Conservation (phyloP, 225 moss, liverwort and hornwort genomes). For the Pseudoscleropodium purum region DNA sequence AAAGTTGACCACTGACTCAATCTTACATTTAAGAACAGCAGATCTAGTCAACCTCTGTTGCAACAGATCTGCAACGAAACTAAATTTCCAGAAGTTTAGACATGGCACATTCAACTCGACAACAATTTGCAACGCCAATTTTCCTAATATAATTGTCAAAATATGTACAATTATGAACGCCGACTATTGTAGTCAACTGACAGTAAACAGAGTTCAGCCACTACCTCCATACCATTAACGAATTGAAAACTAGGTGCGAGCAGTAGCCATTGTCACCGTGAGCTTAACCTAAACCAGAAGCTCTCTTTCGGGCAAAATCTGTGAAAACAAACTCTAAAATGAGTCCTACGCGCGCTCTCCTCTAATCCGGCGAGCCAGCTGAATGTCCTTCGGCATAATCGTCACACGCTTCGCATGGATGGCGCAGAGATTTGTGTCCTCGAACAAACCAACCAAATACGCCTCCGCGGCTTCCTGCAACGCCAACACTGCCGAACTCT, state of each 20-base stretch:
- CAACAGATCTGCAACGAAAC: no score
- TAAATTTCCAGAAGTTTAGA: no score
- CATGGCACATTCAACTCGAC: rapidly evolving
- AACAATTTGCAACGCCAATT: neutral
- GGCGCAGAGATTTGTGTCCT: constrained; percentile 39
- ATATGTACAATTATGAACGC: neutral
- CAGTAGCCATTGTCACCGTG: neutral
- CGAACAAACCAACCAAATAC: constrained; percentile 36
- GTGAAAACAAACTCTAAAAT: neutral
- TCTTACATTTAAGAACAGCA: neutral
- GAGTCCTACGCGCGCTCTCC: constrained; percentile 27
- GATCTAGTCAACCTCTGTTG: no score
- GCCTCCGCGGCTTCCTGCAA: constrained; percentile 45
- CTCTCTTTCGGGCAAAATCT: no score
- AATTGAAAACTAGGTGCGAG: no score
- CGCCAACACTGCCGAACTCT: constrained; percentile 43
- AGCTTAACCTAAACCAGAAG: neutral
- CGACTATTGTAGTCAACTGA: no score
- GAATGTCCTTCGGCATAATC: constrained; percentile 48
- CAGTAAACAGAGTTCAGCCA: no score
- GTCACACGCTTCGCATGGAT: constrained; percentile 53
- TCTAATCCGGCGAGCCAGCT: constrained; percentile 34
- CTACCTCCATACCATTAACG: neutral
- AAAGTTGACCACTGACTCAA: rapidly evolving
- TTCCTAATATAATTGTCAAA: no score